Evolutionary conservation across 2,329 filamentous ascomycete species (phyloP).

Genomic region (Phaeosphaeriaceae sp.): DNA sequence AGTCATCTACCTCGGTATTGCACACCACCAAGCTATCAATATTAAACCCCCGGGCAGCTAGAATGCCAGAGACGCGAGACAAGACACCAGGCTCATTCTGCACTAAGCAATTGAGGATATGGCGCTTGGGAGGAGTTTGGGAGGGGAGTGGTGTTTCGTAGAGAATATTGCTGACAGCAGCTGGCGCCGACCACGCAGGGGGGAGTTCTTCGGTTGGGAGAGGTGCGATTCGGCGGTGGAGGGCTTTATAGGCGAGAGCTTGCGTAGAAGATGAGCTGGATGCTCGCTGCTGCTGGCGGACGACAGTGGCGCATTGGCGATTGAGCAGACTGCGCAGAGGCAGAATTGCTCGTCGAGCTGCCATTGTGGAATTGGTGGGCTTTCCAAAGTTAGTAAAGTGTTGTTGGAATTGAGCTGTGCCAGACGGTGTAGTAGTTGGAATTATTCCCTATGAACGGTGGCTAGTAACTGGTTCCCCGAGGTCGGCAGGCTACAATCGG

Average conservation of each 20-base stretch:
- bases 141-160: slow-evolving; percentile 95
- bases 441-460: too few relatives aligned
- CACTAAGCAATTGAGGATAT: slow-evolving; percentile 97
- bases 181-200: slow-evolving; percentile 84
- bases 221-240: slow-evolving; percentile 87
- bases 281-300: slow-evolving; percentile 41
- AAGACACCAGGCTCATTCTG: slow-evolving; percentile 99
- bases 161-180: slow-evolving; percentile 96
- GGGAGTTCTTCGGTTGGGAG: slow-evolving; percentile 78
- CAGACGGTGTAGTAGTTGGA: too few relatives aligned
- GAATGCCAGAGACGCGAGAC: slow-evolving; percentile 93
- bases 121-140: slow-evolving; percentile 83
- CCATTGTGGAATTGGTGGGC: slow-evolving; percentile 44
- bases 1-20: slow-evolving; percentile 94
- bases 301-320: slow-evolving; percentile 33
- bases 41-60: slow-evolving; percentile 97
- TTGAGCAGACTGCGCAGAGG: slow-evolving; percentile 44
- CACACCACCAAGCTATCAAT: slow-evolving; percentile 98
- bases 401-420: background rate
- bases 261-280: slow-evolving; percentile 76
- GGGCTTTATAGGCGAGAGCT: slow-evolving; percentile 94
- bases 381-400: slow-evolving; percentile 28
- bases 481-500: slow-evolving; percentile 5
- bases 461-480: background rate
- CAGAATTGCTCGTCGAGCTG: slow-evolving; percentile 50